Percentiles rank a stretch among this genome's conserved stretches.
Evolutionary conservation across 805 yeast genomes (phyloP).

Genomic region (Scheffersomyces spartinae): DNA sequence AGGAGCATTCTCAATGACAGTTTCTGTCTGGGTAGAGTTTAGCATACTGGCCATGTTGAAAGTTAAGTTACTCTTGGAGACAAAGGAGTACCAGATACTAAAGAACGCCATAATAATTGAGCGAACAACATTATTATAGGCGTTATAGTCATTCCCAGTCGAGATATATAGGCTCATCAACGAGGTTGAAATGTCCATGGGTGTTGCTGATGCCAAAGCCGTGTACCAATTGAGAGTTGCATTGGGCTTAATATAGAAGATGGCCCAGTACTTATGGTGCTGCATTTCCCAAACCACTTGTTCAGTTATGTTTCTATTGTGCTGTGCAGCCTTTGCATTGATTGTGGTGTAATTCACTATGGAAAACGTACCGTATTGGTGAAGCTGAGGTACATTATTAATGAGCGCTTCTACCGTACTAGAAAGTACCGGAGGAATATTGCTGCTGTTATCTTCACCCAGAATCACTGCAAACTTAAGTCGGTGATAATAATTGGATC

Average conservation of each 20-base stretch:
- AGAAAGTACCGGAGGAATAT: slow-evolving; percentile 14
- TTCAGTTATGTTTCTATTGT: slow-evolving; percentile 12
- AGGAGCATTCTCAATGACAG: slow-evolving; percentile 9
- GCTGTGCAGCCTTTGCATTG: slow-evolving; percentile 7
- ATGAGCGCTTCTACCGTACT: slow-evolving; percentile 11
- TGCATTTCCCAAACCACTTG: slow-evolving; percentile 19
- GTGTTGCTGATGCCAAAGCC: slow-evolving; percentile 9
- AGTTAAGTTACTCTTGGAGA: too few species aligned
- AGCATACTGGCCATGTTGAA: too few species aligned
- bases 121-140: slow-evolving; percentile 12
- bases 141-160: slow-evolving; percentile 23
- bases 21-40: slow-evolving; percentile 3
- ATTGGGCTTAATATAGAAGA: slow-evolving; percentile 16
- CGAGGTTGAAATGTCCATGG: too few species aligned
- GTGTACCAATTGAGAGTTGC: slow-evolving; percentile 14
- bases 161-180: slow-evolving; percentile 16
- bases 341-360: slow-evolving; percentile 11
- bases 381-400: slow-evolving; percentile 10
- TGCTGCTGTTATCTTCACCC: slow-evolving; percentile 13
- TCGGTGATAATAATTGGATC: slow-evolving; percentile 10
- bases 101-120: too few species aligned
- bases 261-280: slow-evolving; percentile 19
- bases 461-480: slow-evolving; percentile 14
- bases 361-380: slow-evolving; percentile 12
- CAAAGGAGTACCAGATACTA: too few species aligned